These are phyloP conservation scores for Saccharomycopsis guyanensis DNA, from an alignment of 805 yeast species.

Conservation along the genomic window DNA sequence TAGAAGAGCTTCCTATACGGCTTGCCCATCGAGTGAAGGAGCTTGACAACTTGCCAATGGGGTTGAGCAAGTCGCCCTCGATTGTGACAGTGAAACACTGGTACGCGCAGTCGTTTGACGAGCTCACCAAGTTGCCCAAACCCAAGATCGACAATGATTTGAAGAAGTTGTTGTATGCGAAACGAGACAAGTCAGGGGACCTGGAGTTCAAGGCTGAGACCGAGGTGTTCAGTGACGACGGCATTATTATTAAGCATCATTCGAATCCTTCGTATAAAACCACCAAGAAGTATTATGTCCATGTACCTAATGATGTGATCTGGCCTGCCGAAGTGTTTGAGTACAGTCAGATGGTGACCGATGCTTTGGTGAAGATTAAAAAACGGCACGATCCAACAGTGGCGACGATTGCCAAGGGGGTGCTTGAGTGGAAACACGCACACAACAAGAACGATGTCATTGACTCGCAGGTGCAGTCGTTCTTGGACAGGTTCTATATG, in stretches of 20 bases:
- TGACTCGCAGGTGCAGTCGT: slow-evolving; percentile 68
- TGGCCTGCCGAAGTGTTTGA: slow-evolving; percentile 72
- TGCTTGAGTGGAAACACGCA: slow-evolving; percentile 72
- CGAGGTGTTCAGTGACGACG: slow-evolving; percentile 40
- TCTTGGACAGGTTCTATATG: slow-evolving; percentile 83
- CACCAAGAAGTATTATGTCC: slow-evolving; percentile 39
- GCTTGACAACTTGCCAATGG: slow-evolving; percentile 71
- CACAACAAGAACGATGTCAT: slow-evolving; percentile 34
- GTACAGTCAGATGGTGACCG: slow-evolving; percentile 62
- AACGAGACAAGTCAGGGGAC: background rate
- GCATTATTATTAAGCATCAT: slow-evolving; percentile 30
- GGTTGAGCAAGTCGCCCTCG: slow-evolving; percentile 64
- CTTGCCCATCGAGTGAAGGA: slow-evolving; percentile 82
- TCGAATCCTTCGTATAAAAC: slow-evolving; percentile 6
- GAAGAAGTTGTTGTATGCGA: slow-evolving; percentile 29
- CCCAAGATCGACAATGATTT: slow-evolving; percentile 44
- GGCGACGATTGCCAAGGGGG: slow-evolving; percentile 87
- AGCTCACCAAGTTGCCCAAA: slow-evolving; percentile 55
- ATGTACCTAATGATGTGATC: slow-evolving; percentile 45
- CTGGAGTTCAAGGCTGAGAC: slow-evolving; percentile 12
- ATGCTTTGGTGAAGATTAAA: slow-evolving; percentile 62
- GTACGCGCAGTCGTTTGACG: slow-evolving; percentile 88
- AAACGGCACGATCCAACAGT: slow-evolving; percentile 89
- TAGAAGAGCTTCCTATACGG: slow-evolving; percentile 81
- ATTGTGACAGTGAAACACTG: slow-evolving; percentile 73